phyloP scores from a whole-genome alignment of 345 rosid genomes.

The Bruguiera gymnorhiza region DNA sequence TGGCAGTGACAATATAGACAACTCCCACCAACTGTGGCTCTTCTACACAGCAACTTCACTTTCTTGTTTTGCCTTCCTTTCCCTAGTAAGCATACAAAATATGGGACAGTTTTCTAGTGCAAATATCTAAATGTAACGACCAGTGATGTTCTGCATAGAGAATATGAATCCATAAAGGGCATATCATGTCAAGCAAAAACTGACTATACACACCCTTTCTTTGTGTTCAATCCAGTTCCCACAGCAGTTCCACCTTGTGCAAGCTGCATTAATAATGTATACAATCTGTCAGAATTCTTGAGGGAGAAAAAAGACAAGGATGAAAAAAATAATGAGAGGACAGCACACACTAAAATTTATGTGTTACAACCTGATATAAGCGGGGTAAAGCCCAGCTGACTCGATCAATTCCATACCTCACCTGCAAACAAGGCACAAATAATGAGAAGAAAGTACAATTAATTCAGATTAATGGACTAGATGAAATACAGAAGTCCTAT shows the following conservation, averaged over 20 bases:
- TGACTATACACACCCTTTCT: constrained; percentile 64
- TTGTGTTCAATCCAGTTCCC: constrained; percentile 95
- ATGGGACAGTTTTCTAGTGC: too few relatives aligned
- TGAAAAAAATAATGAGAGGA: constrained; percentile 1
- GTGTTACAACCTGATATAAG: constrained; percentile 71
- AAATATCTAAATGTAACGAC: too few relatives aligned
- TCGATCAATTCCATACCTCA: constrained; percentile 81
- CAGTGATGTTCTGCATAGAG: neutral
- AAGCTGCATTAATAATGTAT: constrained; percentile 55
- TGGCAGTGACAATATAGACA: too few relatives aligned
- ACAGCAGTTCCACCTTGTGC: constrained; percentile 99
- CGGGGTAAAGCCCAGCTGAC: constrained; percentile 70
- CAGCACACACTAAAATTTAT: constrained; percentile 11
- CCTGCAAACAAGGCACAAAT: constrained; percentile 33
- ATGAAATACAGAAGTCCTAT: neutral
- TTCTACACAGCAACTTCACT: too few relatives aligned
- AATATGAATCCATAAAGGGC: too few relatives aligned
- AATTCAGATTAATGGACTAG: neutral
- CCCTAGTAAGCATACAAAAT: too few relatives aligned
- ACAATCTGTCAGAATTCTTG: constrained; percentile 33
- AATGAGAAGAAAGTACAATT: constrained; percentile 8
- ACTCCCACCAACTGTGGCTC: too few relatives aligned
- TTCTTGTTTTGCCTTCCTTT: too few relatives aligned
- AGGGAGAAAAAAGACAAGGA: constrained; percentile 1
- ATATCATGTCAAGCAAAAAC: too few relatives aligned